Evolutionary conservation across 106 monocot species (phyloP).

Genomic region (Dendrobium huoshanense): DNA sequence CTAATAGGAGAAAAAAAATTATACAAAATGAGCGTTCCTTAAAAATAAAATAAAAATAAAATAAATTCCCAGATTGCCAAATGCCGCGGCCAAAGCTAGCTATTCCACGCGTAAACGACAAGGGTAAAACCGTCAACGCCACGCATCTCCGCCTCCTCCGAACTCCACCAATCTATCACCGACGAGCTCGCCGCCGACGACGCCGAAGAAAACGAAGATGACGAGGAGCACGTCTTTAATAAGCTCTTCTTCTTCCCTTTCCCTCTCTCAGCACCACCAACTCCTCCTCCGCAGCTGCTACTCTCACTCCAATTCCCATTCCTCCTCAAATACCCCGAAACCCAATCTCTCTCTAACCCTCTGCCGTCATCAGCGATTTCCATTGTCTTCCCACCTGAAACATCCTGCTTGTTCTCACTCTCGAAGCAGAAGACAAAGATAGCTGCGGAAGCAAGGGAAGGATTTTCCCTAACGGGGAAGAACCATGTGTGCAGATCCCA

Average conservation of each 20-base stretch:
- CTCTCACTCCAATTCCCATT: constrained; percentile 39
- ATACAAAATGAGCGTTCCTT: too few relatives aligned
- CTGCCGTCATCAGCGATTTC: constrained; percentile 17
- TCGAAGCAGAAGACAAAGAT: constrained; percentile 66
- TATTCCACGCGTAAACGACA: constrained; percentile 55
- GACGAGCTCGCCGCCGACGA: constrained; percentile 51
- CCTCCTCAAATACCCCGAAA: constrained; percentile 16
- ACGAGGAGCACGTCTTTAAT: constrained; percentile 37
- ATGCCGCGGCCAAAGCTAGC: constrained; percentile 13
- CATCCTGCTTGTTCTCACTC: constrained; percentile 14
- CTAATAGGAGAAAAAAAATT: too few relatives aligned
- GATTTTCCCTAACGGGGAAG: constrained; percentile 21
- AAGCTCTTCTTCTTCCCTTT: constrained; percentile 24
- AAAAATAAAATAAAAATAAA: too few relatives aligned
- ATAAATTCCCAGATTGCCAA: neutral
- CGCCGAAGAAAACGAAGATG: constrained; percentile 48
- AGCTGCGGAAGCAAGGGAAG: neutral
- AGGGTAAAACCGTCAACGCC: constrained; percentile 42
- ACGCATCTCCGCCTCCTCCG: constrained; percentile 64
- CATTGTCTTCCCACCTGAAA: constrained; percentile 11
- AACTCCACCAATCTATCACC: constrained; percentile 86
- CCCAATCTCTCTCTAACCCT: neutral
- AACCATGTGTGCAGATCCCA: constrained; percentile 92
- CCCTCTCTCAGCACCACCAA: neutral
- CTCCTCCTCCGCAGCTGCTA: constrained; percentile 11